Conservation (phyloP, 108 stramenopile species). For the Nitzschia sp. region DNA sequence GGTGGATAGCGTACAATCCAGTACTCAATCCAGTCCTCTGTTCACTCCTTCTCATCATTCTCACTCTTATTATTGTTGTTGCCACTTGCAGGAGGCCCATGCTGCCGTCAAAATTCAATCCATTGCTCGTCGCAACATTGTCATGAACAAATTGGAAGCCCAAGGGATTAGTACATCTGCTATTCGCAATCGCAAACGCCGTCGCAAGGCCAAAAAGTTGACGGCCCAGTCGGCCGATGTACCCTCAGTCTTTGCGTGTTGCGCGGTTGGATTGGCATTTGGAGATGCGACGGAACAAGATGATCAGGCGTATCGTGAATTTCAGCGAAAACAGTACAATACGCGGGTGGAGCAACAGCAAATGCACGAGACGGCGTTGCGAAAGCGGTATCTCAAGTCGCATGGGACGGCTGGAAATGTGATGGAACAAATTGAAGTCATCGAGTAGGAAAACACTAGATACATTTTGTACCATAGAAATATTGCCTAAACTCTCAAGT, state of each 20-base stretch:
- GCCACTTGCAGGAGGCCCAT: conserved; percentile 51
- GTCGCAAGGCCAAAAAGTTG: conserved; percentile 43
- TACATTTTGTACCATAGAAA: not conserved
- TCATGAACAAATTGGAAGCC: conserved; percentile 48
- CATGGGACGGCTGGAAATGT: conserved; percentile 20
- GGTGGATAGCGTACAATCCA: not conserved
- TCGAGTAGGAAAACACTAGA: conserved; percentile 2
- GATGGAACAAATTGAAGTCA: conserved; percentile 24
- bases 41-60: not conserved
- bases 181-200: conserved; percentile 63
- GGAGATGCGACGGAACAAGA: conserved; percentile 61
- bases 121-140: conserved; percentile 56
- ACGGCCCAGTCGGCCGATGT: conserved; percentile 37
- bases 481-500: too few relatives aligned
- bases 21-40: not conserved
- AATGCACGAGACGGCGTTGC: conserved; percentile 51
- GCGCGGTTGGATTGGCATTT: conserved; percentile 61
- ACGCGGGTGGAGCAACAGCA: conserved; percentile 41
- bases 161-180: conserved; percentile 55
- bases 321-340: conserved; percentile 49
- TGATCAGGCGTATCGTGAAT: conserved; percentile 44
- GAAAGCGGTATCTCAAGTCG: conserved; percentile 44
- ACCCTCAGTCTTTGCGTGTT: conserved; percentile 56
- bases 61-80: not conserved
- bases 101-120: conserved; percentile 77